A percentile compares a stretch with the other conserved stretches of the same genome.
These are phyloP conservation scores for Thraustochytrium sp. DNA, from an alignment of 352 stramenopile species.

Conservation along the genomic window DNA sequence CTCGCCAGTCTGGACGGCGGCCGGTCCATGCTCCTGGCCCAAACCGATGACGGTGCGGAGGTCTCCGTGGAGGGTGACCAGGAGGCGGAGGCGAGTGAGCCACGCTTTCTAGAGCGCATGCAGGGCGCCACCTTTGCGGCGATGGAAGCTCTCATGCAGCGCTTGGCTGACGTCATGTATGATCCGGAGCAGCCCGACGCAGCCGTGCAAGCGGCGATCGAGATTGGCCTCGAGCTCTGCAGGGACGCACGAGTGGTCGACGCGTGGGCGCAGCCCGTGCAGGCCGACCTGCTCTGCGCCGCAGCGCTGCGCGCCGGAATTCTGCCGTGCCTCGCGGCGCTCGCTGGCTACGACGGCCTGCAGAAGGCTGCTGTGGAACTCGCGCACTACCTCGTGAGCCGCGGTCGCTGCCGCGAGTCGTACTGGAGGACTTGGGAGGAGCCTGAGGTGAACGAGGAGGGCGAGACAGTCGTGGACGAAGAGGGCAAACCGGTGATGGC, in stretches of 20 bases:
- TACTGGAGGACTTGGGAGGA: slow-evolving; percentile 15
- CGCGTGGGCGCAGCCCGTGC: not conserved
- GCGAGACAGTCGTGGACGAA: not conserved
- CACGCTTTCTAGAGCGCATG: not conserved
- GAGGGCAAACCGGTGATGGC: not conserved
- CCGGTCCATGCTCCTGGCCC: not conserved
- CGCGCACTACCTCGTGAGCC: not conserved
- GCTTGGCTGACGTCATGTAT: not conserved
- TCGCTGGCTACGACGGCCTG: not conserved
- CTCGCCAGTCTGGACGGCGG: not conserved
- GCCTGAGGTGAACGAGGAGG: not conserved
- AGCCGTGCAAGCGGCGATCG: not conserved
- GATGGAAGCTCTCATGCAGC: not conserved
- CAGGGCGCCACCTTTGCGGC: not conserved
- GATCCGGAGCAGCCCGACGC: not conserved
- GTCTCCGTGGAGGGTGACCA: not conserved
- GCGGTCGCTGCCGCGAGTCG: not conserved
- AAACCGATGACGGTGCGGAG: not conserved
- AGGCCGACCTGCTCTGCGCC: slow-evolving; percentile 1
- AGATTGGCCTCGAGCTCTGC: not conserved
- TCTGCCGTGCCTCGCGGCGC: not conserved
- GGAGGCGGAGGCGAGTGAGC: not conserved
- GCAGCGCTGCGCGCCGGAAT: not conserved
- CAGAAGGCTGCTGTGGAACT: not conserved
- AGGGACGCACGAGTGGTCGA: not conserved